Evolutionary conservation across 768 basidiomycete genomes (phyloP).

Genomic region (Russula abietina): DNA sequence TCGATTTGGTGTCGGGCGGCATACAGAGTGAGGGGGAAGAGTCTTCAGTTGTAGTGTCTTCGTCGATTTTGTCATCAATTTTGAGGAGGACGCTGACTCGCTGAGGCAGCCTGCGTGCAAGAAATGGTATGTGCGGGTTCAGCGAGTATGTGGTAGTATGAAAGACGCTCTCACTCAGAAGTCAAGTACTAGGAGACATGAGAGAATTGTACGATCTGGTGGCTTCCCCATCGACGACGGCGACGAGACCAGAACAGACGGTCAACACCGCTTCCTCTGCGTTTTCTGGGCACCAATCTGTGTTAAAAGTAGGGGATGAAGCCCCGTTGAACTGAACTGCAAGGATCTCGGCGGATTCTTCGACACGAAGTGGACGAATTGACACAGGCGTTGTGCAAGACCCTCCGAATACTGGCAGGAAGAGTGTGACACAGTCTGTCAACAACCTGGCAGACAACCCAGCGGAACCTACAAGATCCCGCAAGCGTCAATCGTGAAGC

Average conservation of each 20-base stretch:
- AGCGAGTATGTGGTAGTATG: conserved; percentile 3
- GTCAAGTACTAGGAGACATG: conserved; percentile 17
- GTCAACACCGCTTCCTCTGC: not conserved
- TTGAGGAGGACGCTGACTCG: conserved; percentile 9
- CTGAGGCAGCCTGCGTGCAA: conserved; percentile 4
- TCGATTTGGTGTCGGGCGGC: too few relatives aligned
- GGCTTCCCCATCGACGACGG: not conserved
- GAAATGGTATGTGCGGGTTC: conserved; percentile 1
- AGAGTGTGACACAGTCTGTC: not conserved
- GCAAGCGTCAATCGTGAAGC: not conserved
- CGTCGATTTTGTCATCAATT: not conserved
- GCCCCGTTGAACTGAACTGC: conserved; percentile 2
- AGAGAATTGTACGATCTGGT: not conserved
- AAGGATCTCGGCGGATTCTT: conserved; percentile 12
- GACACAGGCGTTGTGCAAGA: conserved; percentile 1
- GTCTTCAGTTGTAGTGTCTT: not conserved
- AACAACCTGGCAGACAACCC: conserved; percentile 1
- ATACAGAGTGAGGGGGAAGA: not conserved
- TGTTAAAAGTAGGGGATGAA: not conserved
- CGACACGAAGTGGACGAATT: conserved; percentile 1
- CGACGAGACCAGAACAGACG: not conserved
- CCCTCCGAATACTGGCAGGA: not conserved
- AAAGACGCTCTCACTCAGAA: conserved; percentile 6
- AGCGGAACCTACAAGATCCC: not conserved
- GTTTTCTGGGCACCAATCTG: not conserved